Conservation (phyloP, 2,329 filamentous ascomycete species). For the Dactylellina cionopaga region DNA sequence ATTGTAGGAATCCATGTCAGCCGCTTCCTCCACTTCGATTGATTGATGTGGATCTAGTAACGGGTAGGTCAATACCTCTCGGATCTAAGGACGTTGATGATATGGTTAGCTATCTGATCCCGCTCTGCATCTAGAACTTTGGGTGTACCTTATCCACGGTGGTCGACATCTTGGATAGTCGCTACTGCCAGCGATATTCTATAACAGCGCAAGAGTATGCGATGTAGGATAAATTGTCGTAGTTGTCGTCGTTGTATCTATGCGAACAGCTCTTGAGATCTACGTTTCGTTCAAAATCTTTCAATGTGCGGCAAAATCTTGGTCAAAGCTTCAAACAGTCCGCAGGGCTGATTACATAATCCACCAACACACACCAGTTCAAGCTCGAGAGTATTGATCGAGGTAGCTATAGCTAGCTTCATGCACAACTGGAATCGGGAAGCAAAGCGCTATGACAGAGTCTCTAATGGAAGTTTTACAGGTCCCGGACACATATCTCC, state of each 20-base stretch:
- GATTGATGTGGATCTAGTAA: not conserved
- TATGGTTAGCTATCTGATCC: conserved; percentile 85
- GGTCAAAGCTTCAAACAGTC: conserved; percentile 4
- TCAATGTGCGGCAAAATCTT: conserved; percentile 41
- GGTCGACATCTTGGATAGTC: conserved; percentile 79
- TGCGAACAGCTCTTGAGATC: not conserved
- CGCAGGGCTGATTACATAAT: conserved; percentile 30
- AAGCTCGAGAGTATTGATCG: not conserved
- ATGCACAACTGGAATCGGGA: too few species aligned
- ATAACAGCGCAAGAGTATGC: not conserved
- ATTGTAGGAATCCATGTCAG: conserved; percentile 5
- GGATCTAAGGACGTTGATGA: conserved; percentile 44
- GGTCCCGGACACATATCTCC: too few species aligned
- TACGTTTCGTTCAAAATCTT: conserved; percentile 16
- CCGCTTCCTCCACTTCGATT: not conserved
- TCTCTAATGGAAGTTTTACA: too few species aligned
- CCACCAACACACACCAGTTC: not conserved
- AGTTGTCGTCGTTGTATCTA: conserved; percentile 41
- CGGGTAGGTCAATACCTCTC: conserved; percentile 38
- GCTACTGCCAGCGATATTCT: conserved; percentile 53
- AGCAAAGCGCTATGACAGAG: too few species aligned
- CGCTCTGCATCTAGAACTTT: conserved; percentile 81
- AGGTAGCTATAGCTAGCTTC: too few species aligned
- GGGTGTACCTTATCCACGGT: conserved; percentile 89
- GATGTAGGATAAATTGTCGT: conserved; percentile 2